Percentiles rank a stretch among this genome's conserved stretches.
Conservation (phyloP, 2,329 filamentous ascomycete species). For the Podosphaera aphanis region DNA sequence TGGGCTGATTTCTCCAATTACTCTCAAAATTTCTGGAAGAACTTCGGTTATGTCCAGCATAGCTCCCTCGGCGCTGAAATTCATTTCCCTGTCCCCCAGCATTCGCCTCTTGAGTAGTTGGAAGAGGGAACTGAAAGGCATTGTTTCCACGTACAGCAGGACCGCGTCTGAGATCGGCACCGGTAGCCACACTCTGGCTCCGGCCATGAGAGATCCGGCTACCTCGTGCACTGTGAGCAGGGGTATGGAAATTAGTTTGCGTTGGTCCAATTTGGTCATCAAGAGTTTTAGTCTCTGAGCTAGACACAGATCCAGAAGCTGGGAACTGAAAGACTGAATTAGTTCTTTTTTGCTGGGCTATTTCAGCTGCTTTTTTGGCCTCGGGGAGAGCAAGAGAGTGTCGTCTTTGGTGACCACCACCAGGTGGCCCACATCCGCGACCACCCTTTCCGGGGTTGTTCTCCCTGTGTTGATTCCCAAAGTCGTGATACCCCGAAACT, state of each 20-base stretch:
- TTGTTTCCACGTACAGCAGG: constrained; percentile 38
- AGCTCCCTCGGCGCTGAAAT: constrained; percentile 51
- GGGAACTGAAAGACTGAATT: constrained; percentile 91
- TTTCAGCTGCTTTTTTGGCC: constrained; percentile 89
- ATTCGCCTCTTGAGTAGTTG: constrained; percentile 27
- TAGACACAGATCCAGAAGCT: constrained; percentile 41
- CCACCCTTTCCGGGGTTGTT: constrained; percentile 44
- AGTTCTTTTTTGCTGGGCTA: constrained; percentile 89
- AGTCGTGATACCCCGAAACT: constrained; percentile 56
- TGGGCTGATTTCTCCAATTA: constrained; percentile 78
- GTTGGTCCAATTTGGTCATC: constrained; percentile 13
- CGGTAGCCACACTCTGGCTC: constrained; percentile 78
- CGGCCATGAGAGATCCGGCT: constrained; percentile 40
- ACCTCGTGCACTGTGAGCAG: constrained; percentile 19
- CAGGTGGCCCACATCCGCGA: constrained; percentile 43
- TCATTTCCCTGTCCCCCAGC: constrained; percentile 27
- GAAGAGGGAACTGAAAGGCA: constrained; percentile 41
- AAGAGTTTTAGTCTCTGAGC: constrained; percentile 14
- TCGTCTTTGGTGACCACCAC: constrained; percentile 68
- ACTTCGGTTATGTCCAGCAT: constrained; percentile 56
- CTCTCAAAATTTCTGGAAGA: constrained; percentile 88
- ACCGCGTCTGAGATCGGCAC: constrained; percentile 42
- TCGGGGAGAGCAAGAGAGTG: constrained; percentile 88
- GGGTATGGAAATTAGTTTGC: constrained; percentile 9
- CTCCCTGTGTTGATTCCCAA: constrained; percentile 39